phyloP scores from a whole-genome alignment of 164 flowering plant genomes.

The Sedum album region DNA sequence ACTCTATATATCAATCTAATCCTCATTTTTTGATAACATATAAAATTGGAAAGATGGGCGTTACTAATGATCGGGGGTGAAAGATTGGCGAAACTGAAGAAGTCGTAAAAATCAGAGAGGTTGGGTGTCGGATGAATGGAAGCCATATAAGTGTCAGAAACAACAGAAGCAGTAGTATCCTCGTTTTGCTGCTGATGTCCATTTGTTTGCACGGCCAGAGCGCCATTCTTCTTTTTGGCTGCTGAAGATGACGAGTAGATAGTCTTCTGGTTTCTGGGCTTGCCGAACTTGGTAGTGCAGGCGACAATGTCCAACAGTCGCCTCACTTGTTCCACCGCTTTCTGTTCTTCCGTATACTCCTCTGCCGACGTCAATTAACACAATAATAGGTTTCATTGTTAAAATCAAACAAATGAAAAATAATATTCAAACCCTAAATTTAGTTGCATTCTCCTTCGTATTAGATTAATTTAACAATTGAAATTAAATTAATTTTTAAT shows the following conservation, averaged over 20 bases:
- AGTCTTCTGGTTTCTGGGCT: constrained; percentile 23
- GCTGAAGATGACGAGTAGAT: constrained; percentile 8
- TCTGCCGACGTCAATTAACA: no score
- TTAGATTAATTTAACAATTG: no score
- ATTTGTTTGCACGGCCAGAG: constrained; percentile 14
- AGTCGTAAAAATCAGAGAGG: constrained; percentile 87
- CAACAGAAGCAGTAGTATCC: constrained; percentile 16
- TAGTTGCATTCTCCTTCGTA: no score
- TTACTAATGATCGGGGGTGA: constrained; percentile 66
- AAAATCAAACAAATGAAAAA: no score
- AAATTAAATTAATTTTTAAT: no score
- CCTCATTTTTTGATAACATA: neutral
- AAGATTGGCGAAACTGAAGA: constrained; percentile 78
- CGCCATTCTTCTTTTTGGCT: constrained; percentile 23
- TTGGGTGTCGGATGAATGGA: constrained; percentile 83
- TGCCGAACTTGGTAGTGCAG: constrained; percentile 71
- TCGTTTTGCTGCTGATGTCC: constrained; percentile 6
- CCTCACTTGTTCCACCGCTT: constrained; percentile 69
- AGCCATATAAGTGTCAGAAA: constrained; percentile 46
- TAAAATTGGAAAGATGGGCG: constrained; percentile 9
- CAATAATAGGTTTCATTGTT: no score
- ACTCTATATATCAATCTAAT: no score
- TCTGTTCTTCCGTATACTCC: constrained; percentile 59
- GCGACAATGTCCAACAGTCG: constrained; percentile 83
- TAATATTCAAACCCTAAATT: no score